A percentile compares a stretch with the other conserved stretches of the same genome.
These are phyloP conservation scores for Aspergillus spinulosporus DNA, from an alignment of 2,329 filamentous ascomycete genomes.

Conservation along the genomic window DNA sequence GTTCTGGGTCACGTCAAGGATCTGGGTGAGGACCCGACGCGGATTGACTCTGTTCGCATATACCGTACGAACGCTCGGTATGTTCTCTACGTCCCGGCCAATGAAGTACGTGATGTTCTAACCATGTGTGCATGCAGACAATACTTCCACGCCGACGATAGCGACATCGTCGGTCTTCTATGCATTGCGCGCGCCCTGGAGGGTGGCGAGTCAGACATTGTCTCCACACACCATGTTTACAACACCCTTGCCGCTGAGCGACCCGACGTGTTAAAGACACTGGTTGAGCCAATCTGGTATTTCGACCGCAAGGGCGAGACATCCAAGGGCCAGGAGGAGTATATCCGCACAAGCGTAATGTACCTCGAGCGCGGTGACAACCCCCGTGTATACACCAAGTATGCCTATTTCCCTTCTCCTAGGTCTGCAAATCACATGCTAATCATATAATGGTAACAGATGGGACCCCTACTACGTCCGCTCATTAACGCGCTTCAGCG, in stretches of 20 bases:
- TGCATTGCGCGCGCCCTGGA: slow-evolving; percentile 76
- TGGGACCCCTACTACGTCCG: slow-evolving; percentile 89
- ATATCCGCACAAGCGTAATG: slow-evolving; percentile 71
- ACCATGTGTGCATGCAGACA: slow-evolving; percentile 52
- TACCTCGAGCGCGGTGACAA: slow-evolving; percentile 68
- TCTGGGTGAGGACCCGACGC: slow-evolving; percentile 74
- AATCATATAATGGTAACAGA: slow-evolving; percentile 27
- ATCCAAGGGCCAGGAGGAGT: slow-evolving; percentile 72
- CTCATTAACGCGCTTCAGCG: slow-evolving; percentile 72
- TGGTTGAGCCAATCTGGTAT: slow-evolving; percentile 82
- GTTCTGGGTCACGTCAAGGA: slow-evolving; percentile 89
- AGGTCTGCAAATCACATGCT: too few species aligned
- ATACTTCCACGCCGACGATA: slow-evolving; percentile 83
- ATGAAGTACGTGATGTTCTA: too few species aligned
- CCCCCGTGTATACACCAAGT: slow-evolving; percentile 73
- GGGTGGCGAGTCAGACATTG: slow-evolving; percentile 82
- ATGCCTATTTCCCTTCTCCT: slow-evolving; percentile 20
- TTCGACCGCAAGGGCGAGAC: slow-evolving; percentile 89
- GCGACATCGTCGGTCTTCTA: slow-evolving; percentile 78
- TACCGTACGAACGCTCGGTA: slow-evolving; percentile 79
- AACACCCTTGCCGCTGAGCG: slow-evolving; percentile 73
- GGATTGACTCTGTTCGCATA: slow-evolving; percentile 85
- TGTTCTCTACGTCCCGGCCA: neutral
- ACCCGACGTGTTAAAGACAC: slow-evolving; percentile 73
- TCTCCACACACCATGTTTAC: slow-evolving; percentile 77